Evolutionary conservation across 305 asterid genomes (phyloP).

Genomic region (Fraxinus paxiana): DNA sequence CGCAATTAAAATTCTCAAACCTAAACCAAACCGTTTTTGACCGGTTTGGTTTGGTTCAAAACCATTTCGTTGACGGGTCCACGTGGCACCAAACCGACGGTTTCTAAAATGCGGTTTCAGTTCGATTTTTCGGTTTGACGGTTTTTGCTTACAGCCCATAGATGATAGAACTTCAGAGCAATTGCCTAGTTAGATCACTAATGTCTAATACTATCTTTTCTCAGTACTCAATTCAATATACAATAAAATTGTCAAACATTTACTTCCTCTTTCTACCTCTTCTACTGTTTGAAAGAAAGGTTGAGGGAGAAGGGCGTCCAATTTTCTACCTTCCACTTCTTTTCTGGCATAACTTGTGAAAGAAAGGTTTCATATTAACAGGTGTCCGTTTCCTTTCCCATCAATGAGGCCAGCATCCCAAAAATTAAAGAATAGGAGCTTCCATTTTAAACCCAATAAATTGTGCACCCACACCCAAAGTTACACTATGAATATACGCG

Average conservation of each 20-base stretch:
- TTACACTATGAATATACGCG: neutral
- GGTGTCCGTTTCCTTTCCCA: neutral
- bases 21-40: too few species aligned
- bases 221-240: neutral
- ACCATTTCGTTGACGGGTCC: too few species aligned
- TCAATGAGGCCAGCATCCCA: too few species aligned
- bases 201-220: neutral
- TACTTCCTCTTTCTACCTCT: neutral
- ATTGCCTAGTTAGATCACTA: neutral
- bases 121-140: too few species aligned
- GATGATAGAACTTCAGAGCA: neutral
- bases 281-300: neutral
- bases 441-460: neutral
- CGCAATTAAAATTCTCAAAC: too few species aligned
- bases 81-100: too few species aligned
- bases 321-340: neutral
- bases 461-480: neutral
- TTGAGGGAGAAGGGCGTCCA: neutral
- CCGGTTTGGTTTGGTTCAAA: too few species aligned
- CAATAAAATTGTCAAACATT: neutral
- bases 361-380: neutral
- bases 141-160: too few species aligned
- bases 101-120: too few species aligned
- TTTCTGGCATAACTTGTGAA: neutral
- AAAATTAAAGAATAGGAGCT: too few species aligned